Base-by-base conservation (phyloP, 2,329 filamentous ascomycete genomes). In the Epichloe festucae region DNA sequence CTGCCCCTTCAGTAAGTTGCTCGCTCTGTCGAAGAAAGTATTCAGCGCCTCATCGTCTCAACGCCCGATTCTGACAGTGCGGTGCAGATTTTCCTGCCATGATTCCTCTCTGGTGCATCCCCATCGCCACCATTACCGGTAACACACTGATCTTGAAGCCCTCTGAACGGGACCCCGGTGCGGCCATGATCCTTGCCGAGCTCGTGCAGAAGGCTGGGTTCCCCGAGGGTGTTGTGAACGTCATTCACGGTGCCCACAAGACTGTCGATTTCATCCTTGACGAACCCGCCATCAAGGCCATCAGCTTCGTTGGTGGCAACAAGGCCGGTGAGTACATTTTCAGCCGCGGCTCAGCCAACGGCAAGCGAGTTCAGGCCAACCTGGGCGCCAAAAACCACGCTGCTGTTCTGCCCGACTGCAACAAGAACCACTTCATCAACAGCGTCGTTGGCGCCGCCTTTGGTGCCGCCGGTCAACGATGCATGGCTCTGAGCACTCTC, bases 41-140 rank as follows among this genome's bases (percentile, higher is more conserved):
- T 10, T 11, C 8, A 31, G 27, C 27, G 8, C 27, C 17, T 11
- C 17, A 31, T 31, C 5, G 27, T 6, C 4, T 21, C 21, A 31
- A 12, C 35, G n/a, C 23, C 10, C 38, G 15, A 27, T 11, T 43
- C 55, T 60, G 52, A 60, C 46, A 5, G 19, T 15, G 3, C 31
- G n/a, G 14, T 17, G 2, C 54, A 87, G 84, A 93, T 74, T 93
- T 93, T 71, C 87, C 87, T 43, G 87, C 87, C 60, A 94, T 94
- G 87, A 93, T 94, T 66, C 88, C 87, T 3, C 76, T 94, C n/a
- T 94, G 87, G 87, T 89, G 80, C 55, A 89, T 94, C 55, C 88
- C 87, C 40, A 86, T 93, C 60, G 87, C 87, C 46, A 87, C 87
- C 43, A 79, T 90, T 31, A 89, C 85, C 17, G 87, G 87, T 49